phyloP scores from a whole-genome alignment of 2,329 filamentous ascomycete species.

The Colletotrichum simmondsii region DNA sequence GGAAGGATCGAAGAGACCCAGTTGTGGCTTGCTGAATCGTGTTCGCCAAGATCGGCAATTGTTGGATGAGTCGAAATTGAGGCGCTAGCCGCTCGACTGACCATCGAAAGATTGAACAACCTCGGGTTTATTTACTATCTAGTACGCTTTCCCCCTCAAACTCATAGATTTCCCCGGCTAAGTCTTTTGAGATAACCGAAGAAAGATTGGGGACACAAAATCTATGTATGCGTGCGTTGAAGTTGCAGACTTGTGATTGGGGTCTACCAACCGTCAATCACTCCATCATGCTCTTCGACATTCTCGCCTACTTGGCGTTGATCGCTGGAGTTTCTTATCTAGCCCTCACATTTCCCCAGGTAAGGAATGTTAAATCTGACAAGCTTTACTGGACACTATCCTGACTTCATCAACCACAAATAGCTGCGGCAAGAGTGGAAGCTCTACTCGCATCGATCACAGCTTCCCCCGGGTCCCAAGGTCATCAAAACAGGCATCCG shows the following conservation, averaged over 20 bases:
- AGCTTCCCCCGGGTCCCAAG: constrained; percentile 52
- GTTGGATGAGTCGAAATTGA: constrained; percentile 20
- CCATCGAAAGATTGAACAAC: neutral
- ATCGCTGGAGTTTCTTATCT: constrained; percentile 39
- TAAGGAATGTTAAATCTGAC: constrained; percentile 23
- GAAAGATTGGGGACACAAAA: neutral
- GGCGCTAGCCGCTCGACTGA: neutral
- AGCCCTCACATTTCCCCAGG: constrained; percentile 40
- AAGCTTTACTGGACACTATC: neutral
- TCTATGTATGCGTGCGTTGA: neutral
- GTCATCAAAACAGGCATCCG: constrained; percentile 48
- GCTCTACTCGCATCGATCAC: constrained; percentile 48
- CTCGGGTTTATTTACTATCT: neutral
- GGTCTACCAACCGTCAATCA: neutral
- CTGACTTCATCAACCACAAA: neutral
- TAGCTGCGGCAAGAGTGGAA: constrained; percentile 51
- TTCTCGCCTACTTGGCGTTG: constrained; percentile 36
- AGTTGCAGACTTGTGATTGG: neutral
- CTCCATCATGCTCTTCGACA: neutral
- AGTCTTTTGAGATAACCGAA: neutral
- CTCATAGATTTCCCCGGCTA: neutral
- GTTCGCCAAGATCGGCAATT: constrained; percentile 37
- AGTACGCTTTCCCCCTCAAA: neutral
- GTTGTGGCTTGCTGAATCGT: constrained; percentile 26
- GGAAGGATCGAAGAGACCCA: neutral